Conservation (phyloP, 164 flowering plant genomes). For the Houttuynia cordata region DNA sequence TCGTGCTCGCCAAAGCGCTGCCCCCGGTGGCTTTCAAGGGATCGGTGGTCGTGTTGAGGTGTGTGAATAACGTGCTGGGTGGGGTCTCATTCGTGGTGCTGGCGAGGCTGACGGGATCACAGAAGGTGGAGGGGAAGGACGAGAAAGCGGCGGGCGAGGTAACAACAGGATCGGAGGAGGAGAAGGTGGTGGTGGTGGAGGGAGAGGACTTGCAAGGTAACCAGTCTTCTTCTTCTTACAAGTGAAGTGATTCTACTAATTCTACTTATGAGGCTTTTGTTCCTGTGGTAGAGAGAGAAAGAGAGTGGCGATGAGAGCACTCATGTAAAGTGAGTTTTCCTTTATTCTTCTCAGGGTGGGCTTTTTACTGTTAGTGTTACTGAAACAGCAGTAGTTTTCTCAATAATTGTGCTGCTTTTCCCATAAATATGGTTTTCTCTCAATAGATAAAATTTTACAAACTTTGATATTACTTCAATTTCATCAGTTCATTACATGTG, state of each 20-base stretch:
- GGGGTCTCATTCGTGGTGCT: conserved; percentile 75
- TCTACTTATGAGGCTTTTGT: not conserved
- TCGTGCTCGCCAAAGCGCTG: conserved; percentile 49
- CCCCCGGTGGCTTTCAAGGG: conserved; percentile 55
- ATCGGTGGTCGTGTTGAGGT: conserved; percentile 58
- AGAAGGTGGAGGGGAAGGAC: conserved; percentile 25
- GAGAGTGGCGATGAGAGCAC: not conserved
- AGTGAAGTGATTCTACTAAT: conserved; percentile 14
- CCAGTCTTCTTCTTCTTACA: conserved; percentile 17
- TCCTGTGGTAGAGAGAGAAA: not conserved
- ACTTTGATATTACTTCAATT: too few relatives aligned
- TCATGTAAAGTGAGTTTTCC: conserved; percentile 5
- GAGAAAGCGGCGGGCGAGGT: not conserved
- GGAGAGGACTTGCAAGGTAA: conserved; percentile 21
- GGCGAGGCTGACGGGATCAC: conserved; percentile 88
- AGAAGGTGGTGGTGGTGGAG: conserved; percentile 16
- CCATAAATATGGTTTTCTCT: not conserved
- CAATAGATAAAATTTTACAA: too few relatives aligned
- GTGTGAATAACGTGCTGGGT: conserved; percentile 75
- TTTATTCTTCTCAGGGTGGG: too few relatives aligned
- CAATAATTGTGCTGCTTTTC: not conserved
- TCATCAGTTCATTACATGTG: too few relatives aligned
- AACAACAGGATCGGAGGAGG: conserved; percentile 14
- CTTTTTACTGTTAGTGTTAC: too few relatives aligned
- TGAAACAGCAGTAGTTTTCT: conserved; percentile 3